Conservation (phyloP, 495 filamentous ascomycete species). For the Aspergillus conjunctus region DNA sequence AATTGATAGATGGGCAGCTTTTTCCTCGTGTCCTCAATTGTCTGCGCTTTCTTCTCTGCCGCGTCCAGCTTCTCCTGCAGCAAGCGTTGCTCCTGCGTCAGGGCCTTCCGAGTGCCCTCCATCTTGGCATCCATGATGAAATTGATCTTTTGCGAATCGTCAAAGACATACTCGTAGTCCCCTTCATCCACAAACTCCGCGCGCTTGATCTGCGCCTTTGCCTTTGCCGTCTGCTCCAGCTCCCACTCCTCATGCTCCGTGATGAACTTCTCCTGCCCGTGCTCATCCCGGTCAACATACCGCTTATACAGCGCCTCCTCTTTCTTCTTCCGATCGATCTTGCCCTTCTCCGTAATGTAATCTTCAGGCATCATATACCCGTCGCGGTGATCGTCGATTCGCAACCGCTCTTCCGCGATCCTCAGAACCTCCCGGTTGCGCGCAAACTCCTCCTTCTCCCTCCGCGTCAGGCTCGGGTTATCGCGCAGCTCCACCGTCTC, state of each 20-base stretch:
- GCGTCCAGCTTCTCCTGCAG: slow-evolving; percentile 79
- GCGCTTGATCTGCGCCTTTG: slow-evolving; percentile 80
- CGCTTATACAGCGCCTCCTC: slow-evolving; percentile 88
- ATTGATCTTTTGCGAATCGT: slow-evolving; percentile 83
- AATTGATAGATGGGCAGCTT: slow-evolving; percentile 89
- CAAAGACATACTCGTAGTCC: slow-evolving; percentile 93
- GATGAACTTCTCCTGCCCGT: slow-evolving; percentile 84
- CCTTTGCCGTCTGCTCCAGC: slow-evolving; percentile 84
- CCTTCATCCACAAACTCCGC: slow-evolving; percentile 77
- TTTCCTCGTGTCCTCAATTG: slow-evolving; percentile 90
- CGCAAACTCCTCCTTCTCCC: slow-evolving; percentile 87
- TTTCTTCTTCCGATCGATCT: slow-evolving; percentile 87
- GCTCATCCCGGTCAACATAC: slow-evolving; percentile 86
- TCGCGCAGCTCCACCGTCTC: slow-evolving; percentile 80
- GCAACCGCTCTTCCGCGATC: slow-evolving; percentile 83
- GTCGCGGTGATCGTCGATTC: slow-evolving; percentile 89
- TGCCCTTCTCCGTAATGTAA: slow-evolving; percentile 90
- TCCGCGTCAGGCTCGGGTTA: slow-evolving; percentile 71
- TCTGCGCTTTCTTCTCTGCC: slow-evolving; percentile 80
- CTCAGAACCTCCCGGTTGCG: slow-evolving; percentile 85
- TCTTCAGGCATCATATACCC: slow-evolving; percentile 94
- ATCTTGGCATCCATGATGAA: slow-evolving; percentile 77
- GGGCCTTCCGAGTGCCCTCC: slow-evolving; percentile 64
- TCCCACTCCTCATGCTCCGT: slow-evolving; percentile 98
- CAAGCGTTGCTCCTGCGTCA: slow-evolving; percentile 77